Conservation (phyloP, 2,329 filamentous ascomycete species). For the Aspergillus jensenii region DNA sequence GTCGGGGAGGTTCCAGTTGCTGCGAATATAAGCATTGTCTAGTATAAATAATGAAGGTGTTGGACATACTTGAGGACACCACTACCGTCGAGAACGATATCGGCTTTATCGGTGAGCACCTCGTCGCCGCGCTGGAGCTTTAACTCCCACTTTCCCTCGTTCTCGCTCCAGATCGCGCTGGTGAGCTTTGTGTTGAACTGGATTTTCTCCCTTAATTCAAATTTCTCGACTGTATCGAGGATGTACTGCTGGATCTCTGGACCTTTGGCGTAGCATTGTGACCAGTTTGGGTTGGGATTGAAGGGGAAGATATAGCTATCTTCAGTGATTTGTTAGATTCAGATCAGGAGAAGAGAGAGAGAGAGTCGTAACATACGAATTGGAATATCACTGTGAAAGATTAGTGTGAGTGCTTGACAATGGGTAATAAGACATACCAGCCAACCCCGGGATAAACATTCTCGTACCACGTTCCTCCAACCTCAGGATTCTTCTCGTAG, state of each 20-base stretch:
- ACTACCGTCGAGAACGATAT: constrained; percentile 29
- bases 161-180: constrained; percentile 39
- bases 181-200: constrained; percentile 23
- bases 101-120: constrained; percentile 21
- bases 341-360: no score
- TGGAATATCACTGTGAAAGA: neutral
- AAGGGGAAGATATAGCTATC: constrained; percentile 5
- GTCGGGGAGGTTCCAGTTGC: constrained; percentile 23
- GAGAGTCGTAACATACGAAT: neutral
- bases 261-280: constrained; percentile 40
- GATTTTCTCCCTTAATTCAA: constrained; percentile 38
- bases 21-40: neutral
- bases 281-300: constrained; percentile 41
- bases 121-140: constrained; percentile 12
- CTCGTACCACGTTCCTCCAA: constrained; percentile 4
- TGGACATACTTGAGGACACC: constrained; percentile 24
- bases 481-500: constrained; percentile 1
- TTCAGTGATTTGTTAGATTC: neutral
- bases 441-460: constrained; percentile 3
- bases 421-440: neutral
- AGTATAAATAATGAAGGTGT: neutral
- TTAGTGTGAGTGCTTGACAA: neutral
- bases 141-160: constrained; percentile 19
- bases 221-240: constrained; percentile 38
- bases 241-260: constrained; percentile 48